These are phyloP conservation scores for Crithidia bombi DNA, from an alignment of 208 protist species.

Conservation along the genomic window DNA sequence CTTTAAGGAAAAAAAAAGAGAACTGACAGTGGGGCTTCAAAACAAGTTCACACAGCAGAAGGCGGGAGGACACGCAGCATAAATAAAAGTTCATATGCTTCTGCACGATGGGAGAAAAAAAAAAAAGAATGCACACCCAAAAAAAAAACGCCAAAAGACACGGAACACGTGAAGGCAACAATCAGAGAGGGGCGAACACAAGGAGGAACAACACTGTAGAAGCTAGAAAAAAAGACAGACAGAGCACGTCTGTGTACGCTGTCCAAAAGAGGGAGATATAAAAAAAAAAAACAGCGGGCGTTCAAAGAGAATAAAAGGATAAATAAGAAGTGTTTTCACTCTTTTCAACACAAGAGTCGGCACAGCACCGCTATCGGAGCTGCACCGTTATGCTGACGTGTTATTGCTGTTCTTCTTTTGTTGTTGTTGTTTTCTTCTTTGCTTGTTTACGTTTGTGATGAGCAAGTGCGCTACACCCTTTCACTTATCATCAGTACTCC, in stretches of 20 bases:
- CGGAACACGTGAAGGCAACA: background rate
- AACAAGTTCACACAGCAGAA: no score
- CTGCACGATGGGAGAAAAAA: conserved; percentile 14
- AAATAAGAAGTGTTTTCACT: no score
- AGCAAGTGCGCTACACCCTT: background rate
- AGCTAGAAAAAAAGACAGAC: conserved; percentile 16
- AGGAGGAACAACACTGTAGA: conserved; percentile 2
- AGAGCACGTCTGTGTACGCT: no score
- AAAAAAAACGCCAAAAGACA: conserved; percentile 7
- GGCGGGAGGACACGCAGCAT: no score
- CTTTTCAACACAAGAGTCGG: no score
- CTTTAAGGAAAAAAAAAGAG: conserved; percentile 6
- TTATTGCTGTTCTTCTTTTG: background rate
- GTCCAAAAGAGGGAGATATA: conserved; percentile 8
- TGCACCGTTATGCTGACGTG: no score
- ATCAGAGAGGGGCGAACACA: background rate
- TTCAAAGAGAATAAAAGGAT: no score
- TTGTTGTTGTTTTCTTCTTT: conserved; percentile 5
- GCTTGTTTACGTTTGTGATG: background rate
- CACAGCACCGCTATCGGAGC: no score
- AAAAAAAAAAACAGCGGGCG: conserved; percentile 7
- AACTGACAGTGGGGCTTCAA: background rate
- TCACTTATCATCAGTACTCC: conserved; percentile 1
- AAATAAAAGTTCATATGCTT: no score
- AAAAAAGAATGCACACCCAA: conserved; percentile 10